phyloP scores from a whole-genome alignment of 179 eudicot species.

The Heliamphora ciliata region DNA sequence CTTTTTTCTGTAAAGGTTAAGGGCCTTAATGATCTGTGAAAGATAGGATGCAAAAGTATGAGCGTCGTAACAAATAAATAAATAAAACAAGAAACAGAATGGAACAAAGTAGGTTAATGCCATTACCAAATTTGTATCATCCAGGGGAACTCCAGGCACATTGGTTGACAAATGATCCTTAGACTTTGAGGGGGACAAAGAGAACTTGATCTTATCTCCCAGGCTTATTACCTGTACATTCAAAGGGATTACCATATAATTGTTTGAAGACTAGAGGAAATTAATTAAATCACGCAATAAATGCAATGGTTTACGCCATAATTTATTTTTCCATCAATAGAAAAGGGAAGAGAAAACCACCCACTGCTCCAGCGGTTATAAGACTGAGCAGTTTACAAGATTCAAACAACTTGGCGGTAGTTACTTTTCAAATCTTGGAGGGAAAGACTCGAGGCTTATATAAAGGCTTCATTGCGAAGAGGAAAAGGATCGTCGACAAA shows the following conservation, averaged over 20 bases:
- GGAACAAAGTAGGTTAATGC: neutral
- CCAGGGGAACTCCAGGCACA: slow-evolving; percentile 88
- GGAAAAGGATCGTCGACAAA: no score
- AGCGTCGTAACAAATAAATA: neutral
- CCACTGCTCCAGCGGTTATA: no score
- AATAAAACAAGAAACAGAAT: slow-evolving; percentile 2
- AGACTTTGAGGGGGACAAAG: slow-evolving; percentile 75
- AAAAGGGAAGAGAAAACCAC: no score
- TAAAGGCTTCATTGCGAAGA: no score
- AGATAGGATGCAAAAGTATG: slow-evolving; percentile 7
- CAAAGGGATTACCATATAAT: neutral
- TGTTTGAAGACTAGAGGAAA: neutral
- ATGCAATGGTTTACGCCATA: neutral
- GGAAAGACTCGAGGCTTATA: no score
- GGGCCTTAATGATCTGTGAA: slow-evolving; percentile 82
- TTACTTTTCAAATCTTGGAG: no score
- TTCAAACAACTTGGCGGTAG: no score
- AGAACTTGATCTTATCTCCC: slow-evolving; percentile 88
- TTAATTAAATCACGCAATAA: neutral
- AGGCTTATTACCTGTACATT: slow-evolving; percentile 69
- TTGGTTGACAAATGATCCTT: slow-evolving; percentile 82
- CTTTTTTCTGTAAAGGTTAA: slow-evolving; percentile 75
- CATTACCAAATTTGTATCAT: slow-evolving; percentile 79
- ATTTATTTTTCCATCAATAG: no score
- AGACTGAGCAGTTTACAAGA: no score